A percentile compares a stretch with the other conserved stretches of the same genome.
Evolutionary conservation across 1,139 yeast species (phyloP).

Genomic region (Arxiozyma bovina): DNA sequence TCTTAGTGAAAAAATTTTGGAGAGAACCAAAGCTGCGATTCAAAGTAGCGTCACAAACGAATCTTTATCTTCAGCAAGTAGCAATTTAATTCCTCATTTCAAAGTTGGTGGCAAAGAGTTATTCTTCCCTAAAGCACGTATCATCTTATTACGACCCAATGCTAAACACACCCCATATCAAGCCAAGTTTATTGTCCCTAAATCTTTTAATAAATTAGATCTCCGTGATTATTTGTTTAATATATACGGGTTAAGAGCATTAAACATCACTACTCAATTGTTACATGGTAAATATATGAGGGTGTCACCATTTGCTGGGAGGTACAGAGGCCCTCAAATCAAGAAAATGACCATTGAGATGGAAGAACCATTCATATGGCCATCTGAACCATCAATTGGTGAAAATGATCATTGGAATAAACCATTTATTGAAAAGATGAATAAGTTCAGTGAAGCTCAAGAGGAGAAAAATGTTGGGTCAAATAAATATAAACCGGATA

Average conservation of each 20-base stretch:
- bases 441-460: slow-evolving; percentile 36
- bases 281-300: slow-evolving; percentile 64
- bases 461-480: slow-evolving; percentile 48
- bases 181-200: slow-evolving; percentile 88
- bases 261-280: slow-evolving; percentile 78
- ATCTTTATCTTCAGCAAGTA: background rate
- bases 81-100: slow-evolving; percentile 54
- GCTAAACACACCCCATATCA: slow-evolving; percentile 94
- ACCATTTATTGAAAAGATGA: slow-evolving; percentile 34
- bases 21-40: slow-evolving; percentile 45
- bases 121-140: slow-evolving; percentile 77
- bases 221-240: slow-evolving; percentile 85
- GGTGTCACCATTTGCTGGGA: slow-evolving; percentile 52
- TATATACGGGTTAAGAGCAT: slow-evolving; percentile 77
- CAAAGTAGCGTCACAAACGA: slow-evolving; percentile 38
- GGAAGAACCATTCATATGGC: slow-evolving; percentile 93
- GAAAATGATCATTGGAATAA: slow-evolving; percentile 33
- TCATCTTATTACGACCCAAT: slow-evolving; percentile 72
- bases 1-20: slow-evolving; percentile 26
- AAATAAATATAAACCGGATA: slow-evolving; percentile 57
- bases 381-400: slow-evolving; percentile 49
- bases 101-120: slow-evolving; percentile 62
- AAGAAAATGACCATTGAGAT: slow-evolving; percentile 94
- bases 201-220: slow-evolving; percentile 82
- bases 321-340: slow-evolving; percentile 71